Evolutionary conservation across 148 eudicot species (phyloP).

Genomic region (Agrostemma githago): DNA sequence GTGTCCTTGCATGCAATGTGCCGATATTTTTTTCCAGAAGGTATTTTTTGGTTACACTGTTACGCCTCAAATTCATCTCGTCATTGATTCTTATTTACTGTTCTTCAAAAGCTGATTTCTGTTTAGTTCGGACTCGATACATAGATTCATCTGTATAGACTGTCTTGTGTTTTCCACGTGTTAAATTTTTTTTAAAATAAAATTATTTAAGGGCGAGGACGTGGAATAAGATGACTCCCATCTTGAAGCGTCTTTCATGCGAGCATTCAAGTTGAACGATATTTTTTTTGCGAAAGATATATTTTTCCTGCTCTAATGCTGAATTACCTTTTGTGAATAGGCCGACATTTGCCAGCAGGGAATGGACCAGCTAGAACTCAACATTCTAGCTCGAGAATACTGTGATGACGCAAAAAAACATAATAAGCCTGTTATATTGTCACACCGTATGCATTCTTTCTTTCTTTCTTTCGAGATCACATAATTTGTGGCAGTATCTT

Average conservation of each 20-base stretch:
- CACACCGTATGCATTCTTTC: slow-evolving; percentile 63
- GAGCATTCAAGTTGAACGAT: background rate
- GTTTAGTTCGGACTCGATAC: background rate
- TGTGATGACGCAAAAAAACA: slow-evolving; percentile 83
- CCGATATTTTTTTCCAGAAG: slow-evolving; percentile 89
- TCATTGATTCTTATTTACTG: background rate
- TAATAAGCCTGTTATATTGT: slow-evolving; percentile 85
- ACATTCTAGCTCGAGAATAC: slow-evolving; percentile 90
- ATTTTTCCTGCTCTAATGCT: background rate
- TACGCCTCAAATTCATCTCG: background rate
- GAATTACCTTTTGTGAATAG: slow-evolving; percentile 29
- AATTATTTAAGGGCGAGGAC: background rate
- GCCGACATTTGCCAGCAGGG: slow-evolving; percentile 98
- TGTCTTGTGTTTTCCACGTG: background rate
- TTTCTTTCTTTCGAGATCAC: slow-evolving; percentile 15
- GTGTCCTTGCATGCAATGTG: slow-evolving; percentile 97
- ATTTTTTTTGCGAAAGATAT: background rate
- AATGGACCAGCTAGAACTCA: slow-evolving; percentile 88
- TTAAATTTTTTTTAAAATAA: too few species aligned
- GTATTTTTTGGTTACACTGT: slow-evolving; percentile 23
- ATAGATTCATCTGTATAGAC: background rate
- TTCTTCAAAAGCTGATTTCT: background rate
- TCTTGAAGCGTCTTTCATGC: background rate
- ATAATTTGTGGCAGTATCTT: background rate
- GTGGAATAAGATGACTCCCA: background rate